Evolutionary conservation across 495 filamentous ascomycete genomes (phyloP), one percentile per base, ranked within the genome.

Genomic region (Parachaetomium inaequale): DNA sequence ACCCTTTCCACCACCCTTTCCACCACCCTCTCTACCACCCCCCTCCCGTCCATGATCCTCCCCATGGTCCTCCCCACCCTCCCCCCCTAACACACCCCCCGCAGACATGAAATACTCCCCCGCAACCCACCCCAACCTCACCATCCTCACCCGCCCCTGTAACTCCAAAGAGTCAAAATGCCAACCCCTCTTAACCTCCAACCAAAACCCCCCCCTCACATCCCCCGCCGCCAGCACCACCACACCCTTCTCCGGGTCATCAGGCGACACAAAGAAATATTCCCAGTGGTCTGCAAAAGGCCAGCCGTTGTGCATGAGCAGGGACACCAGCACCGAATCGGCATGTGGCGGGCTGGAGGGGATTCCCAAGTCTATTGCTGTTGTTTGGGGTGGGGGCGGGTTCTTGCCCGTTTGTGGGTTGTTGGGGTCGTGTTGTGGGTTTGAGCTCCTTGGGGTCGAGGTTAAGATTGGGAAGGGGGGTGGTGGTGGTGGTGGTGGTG

Each of bases 201-300:
- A 17, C 46, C 17, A 34, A 28, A 63, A 58, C 46, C 61, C 61
- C 1, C 0, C 15, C 36, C 49, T 21, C 6, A 59, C 61, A 28
- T 63, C 23, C 19, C 61, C 61, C 21, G 46, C 36, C 7, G 61
- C 61, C 7, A 52, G 54, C n/a, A 63, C 14, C 8, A 63, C 28
- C 11, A 43, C 28, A 11, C 55, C 61, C 0, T 10, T 3, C 11
- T 38, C 40, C n/a, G 45, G 28, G 15, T 51, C 15, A 29, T 1
- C 42, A 28, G 2, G 61, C 26, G 6, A 58, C 26, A 21, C n/a
- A n/a, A n/a, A n/a, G n/a, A 63, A 63, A 10, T 63, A 63, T 40
- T 63, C 61, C 61, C 61, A 63, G 46, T 63, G 61, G 46, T 63
- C 49, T 28, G 55, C 54, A 14, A 63, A 63, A n/a, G 61, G 61